Percentiles rank a stretch among this genome's conserved stretches.
Evolutionary conservation across 768 basidiomycete genomes (phyloP).

Genomic region (Phanerodontia chrysosporium): DNA sequence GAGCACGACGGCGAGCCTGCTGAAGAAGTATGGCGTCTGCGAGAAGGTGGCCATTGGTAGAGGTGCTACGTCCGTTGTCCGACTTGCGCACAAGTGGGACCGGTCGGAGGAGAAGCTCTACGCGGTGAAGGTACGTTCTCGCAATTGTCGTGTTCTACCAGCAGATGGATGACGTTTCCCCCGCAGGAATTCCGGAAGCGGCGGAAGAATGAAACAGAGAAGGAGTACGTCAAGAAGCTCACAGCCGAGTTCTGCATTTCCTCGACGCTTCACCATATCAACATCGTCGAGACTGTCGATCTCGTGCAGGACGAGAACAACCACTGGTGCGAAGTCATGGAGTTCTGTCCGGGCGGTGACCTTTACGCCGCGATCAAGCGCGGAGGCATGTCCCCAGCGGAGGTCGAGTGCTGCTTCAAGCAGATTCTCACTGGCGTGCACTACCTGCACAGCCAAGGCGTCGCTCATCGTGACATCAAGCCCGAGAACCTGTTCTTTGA

Average conservation of each 20-base stretch:
- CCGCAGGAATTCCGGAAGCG: slow-evolving; percentile 94
- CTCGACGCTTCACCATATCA: slow-evolving; percentile 88
- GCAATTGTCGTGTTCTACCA: neutral
- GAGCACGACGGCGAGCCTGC: slow-evolving; percentile 46
- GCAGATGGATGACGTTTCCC: neutral
- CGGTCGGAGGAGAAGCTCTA: slow-evolving; percentile 93
- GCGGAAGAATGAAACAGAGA: slow-evolving; percentile 96
- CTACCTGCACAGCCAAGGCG: slow-evolving; percentile 94
- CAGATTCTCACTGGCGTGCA: slow-evolving; percentile 86
- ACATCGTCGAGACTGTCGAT: slow-evolving; percentile 98
- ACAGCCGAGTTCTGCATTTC: slow-evolving; percentile 99
- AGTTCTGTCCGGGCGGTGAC: slow-evolving; percentile 97
- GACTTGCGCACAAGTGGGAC: slow-evolving; percentile 99
- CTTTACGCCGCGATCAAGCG: slow-evolving; percentile 99
- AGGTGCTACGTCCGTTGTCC: slow-evolving; percentile 96
- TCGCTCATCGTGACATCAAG: slow-evolving; percentile 97
- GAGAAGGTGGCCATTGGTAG: slow-evolving; percentile 96
- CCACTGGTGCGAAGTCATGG: slow-evolving; percentile 99
- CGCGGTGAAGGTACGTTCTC: slow-evolving; percentile 81
- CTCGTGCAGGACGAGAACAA: slow-evolving; percentile 96
- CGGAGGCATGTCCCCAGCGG: slow-evolving; percentile 85
- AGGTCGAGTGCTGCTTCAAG: slow-evolving; percentile 97
- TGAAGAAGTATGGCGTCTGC: slow-evolving; percentile 95
- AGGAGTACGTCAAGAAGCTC: slow-evolving; percentile 99
- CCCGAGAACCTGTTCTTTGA: slow-evolving; percentile 98